Evolutionary conservation across 768 basidiomycete species (phyloP).

Genomic region (Clavulina sp.): DNA sequence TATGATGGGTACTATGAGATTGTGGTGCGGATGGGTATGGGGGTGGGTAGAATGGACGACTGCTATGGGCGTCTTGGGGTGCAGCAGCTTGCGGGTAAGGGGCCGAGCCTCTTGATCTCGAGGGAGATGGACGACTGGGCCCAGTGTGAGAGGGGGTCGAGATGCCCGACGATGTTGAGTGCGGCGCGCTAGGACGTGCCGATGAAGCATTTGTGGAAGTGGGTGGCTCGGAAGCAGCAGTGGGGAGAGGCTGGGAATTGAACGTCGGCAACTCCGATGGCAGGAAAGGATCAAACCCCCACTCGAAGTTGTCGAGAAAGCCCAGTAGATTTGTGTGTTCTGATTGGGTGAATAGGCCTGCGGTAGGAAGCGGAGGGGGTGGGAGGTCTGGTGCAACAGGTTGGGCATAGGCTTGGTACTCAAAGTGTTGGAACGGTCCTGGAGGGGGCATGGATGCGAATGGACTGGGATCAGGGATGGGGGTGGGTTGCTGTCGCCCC

Average conservation of each 20-base stretch:
- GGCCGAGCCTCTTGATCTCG: no score
- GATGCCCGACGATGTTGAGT: no score
- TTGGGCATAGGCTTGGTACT: not conserved
- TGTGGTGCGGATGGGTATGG: no score
- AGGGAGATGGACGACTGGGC: no score
- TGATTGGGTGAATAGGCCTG: constrained; percentile 50
- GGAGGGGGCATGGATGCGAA: not conserved
- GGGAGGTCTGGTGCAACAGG: not conserved
- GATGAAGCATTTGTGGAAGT: no score
- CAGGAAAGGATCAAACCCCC: constrained; percentile 38
- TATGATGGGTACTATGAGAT: no score
- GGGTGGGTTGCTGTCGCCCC: not conserved
- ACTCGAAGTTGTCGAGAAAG: constrained; percentile 63
- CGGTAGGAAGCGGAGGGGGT: not conserved
- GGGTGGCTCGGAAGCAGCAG: no score
- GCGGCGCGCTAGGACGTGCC: no score
- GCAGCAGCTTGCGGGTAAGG: no score
- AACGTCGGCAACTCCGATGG: constrained; percentile 12
- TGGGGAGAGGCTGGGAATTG: not conserved
- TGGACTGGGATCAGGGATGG: not conserved
- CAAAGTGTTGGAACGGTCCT: constrained; percentile 8
- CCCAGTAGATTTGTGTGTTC: constrained; percentile 66
- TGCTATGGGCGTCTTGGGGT: no score
- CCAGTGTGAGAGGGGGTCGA: no score
- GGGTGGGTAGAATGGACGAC: no score